phyloP scores from a whole-genome alignment of 2,329 filamentous ascomycete species.

The Dothidotthia symphoricarpi region DNA sequence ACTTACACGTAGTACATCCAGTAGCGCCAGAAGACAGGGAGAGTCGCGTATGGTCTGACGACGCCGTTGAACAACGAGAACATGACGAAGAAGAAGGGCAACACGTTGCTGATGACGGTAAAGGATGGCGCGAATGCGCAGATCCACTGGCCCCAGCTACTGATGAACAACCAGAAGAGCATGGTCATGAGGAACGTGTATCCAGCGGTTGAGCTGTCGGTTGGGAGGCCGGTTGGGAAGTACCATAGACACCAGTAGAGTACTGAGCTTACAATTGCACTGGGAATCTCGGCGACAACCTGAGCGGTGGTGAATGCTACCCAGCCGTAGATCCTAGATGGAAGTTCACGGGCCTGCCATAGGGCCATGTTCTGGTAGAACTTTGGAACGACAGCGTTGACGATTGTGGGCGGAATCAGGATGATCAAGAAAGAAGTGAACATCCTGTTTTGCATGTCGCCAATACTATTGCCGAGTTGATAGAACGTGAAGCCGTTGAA shows the following conservation, averaged over 20 bases:
- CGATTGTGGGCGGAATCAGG: conserved; percentile 64
- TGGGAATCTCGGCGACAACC: conserved; percentile 70
- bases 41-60: conserved; percentile 62
- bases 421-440: conserved; percentile 66
- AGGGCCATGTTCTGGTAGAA: conserved; percentile 71
- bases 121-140: conserved; percentile 77
- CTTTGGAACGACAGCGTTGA: conserved; percentile 74
- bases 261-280: conserved; percentile 61
- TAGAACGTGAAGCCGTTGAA: conserved; percentile 81
- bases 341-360: conserved; percentile 72
- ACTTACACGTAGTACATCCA: conserved; percentile 70
- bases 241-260: conserved; percentile 78
- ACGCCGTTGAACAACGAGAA: conserved; percentile 76
- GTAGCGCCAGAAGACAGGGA: conserved; percentile 71
- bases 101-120: conserved; percentile 69
- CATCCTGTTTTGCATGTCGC: conserved; percentile 74
- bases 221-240: conserved; percentile 69
- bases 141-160: conserved; percentile 80
- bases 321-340: conserved; percentile 75
- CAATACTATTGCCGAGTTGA: conserved; percentile 62
- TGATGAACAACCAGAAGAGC: conserved; percentile 74
- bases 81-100: conserved; percentile 81
- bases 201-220: conserved; percentile 63
- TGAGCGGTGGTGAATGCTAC: conserved; percentile 71
- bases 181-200: conserved; percentile 78